Evolutionary conservation across 768 basidiomycete genomes (phyloP).

Genomic region (Lentinula sp.): DNA sequence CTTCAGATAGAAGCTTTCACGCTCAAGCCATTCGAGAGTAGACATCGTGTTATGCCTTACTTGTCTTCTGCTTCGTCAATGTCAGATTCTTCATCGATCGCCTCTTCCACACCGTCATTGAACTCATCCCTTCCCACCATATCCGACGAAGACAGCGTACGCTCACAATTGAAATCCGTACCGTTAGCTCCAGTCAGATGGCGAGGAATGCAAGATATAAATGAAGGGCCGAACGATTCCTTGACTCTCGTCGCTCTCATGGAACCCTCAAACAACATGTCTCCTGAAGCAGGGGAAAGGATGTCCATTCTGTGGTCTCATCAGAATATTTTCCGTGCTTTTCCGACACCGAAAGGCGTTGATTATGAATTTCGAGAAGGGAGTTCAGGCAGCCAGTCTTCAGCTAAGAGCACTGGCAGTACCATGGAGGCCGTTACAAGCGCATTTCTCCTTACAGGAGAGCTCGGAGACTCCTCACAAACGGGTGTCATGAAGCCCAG

Average conservation of each 20-base stretch:
- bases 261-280: slow-evolving; percentile 1
- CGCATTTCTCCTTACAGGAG: background rate
- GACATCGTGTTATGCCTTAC: background rate
- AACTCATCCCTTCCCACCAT: slow-evolving; percentile 3
- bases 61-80: background rate
- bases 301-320: slow-evolving; percentile 8
- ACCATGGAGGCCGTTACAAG: background rate
- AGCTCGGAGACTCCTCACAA: background rate
- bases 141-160: background rate
- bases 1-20: background rate
- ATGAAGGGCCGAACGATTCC: background rate
- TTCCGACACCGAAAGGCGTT: background rate
- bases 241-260: slow-evolving; percentile 2
- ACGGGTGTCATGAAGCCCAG: background rate
- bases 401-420: background rate
- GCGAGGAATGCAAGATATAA: background rate
- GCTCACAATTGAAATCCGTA: background rate
- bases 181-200: background rate
- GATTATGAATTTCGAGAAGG: background rate
- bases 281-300: background rate
- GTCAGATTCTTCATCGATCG: background rate
- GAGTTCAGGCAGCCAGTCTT: background rate
- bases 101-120: slow-evolving; percentile 1
- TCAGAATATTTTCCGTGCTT: slow-evolving; percentile 7
- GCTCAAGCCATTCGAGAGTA: slow-evolving; percentile 5